These are phyloP conservation scores for Wickerhamomyces pijperi DNA, from an alignment of 805 yeast species.

Conservation along the genomic window DNA sequence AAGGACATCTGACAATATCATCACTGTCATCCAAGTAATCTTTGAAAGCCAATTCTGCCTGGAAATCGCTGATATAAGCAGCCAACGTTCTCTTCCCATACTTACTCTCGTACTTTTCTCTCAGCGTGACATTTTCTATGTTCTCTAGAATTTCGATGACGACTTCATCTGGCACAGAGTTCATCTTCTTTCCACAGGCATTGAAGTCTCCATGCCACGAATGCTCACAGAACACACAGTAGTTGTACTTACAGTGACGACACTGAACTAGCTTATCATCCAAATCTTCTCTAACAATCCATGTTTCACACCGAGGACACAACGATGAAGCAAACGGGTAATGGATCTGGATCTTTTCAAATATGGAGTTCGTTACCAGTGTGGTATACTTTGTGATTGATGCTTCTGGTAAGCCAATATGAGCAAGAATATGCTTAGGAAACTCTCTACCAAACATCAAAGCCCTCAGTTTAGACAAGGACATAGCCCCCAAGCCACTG, in stretches of 20 bases:
- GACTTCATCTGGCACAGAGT: slow-evolving; percentile 20
- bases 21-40: slow-evolving; percentile 30
- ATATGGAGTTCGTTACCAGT: slow-evolving; percentile 27
- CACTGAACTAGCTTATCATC: slow-evolving; percentile 39
- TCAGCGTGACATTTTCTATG: slow-evolving; percentile 21
- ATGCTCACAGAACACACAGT: slow-evolving; percentile 43
- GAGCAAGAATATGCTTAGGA: slow-evolving; percentile 22
- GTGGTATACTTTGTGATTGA: slow-evolving; percentile 26
- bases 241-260: slow-evolving; percentile 36
- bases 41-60: slow-evolving; percentile 36
- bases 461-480: slow-evolving; percentile 22
- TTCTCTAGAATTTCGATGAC: slow-evolving; percentile 11
- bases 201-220: slow-evolving; percentile 52
- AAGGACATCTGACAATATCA: slow-evolving; percentile 39
- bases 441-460: slow-evolving; percentile 32
- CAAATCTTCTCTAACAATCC: slow-evolving; percentile 35
- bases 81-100: slow-evolving; percentile 35
- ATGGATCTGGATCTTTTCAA: slow-evolving; percentile 30
- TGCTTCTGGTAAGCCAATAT: slow-evolving; percentile 19
- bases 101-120: slow-evolving; percentile 23
- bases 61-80: slow-evolving; percentile 31
- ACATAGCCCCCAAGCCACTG: slow-evolving; percentile 12
- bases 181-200: slow-evolving; percentile 28
- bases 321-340: slow-evolving; percentile 37
- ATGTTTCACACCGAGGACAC: slow-evolving; percentile 42